Conservation (phyloP, 805 yeast genomes). For the Pichia scutulata region DNA sequence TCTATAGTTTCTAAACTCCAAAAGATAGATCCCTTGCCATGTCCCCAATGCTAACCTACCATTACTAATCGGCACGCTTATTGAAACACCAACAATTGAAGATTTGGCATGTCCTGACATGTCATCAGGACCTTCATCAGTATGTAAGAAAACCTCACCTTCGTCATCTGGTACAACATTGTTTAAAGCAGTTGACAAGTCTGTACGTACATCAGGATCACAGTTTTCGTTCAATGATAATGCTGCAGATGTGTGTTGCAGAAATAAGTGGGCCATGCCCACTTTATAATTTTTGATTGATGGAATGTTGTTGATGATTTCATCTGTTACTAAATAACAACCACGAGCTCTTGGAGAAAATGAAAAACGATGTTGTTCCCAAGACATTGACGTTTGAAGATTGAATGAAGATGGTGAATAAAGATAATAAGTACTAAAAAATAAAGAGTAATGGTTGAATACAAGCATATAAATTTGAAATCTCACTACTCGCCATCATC, state of each 20-base stretch:
- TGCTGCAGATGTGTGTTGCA: slow-evolving; percentile 78
- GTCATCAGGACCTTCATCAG: slow-evolving; percentile 77
- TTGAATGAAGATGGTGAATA: neutral
- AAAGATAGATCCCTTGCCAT: slow-evolving; percentile 78
- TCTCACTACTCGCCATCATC: too few species aligned
- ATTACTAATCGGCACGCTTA: slow-evolving; percentile 60
- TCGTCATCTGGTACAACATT: slow-evolving; percentile 62
- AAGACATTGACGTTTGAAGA: slow-evolving; percentile 24
- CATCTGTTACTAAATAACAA: slow-evolving; percentile 64
- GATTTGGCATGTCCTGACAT: slow-evolving; percentile 79
- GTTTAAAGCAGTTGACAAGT: slow-evolving; percentile 57
- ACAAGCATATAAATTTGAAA: too few species aligned
- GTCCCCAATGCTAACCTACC: slow-evolving; percentile 69
- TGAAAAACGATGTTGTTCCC: slow-evolving; percentile 55
- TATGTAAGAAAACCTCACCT: slow-evolving; percentile 43
- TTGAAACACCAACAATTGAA: slow-evolving; percentile 50
- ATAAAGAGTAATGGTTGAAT: neutral
- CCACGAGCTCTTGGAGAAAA: slow-evolving; percentile 57
- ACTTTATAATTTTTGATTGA: slow-evolving; percentile 50
- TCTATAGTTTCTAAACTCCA: slow-evolving; percentile 60
- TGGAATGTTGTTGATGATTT: slow-evolving; percentile 48
- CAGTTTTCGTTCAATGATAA: slow-evolving; percentile 71
- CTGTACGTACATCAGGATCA: slow-evolving; percentile 69
- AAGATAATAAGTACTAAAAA: neutral
- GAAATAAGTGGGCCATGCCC: slow-evolving; percentile 58